Conservation (phyloP, 305 asterid species). For the Fraxinus nigra region DNA sequence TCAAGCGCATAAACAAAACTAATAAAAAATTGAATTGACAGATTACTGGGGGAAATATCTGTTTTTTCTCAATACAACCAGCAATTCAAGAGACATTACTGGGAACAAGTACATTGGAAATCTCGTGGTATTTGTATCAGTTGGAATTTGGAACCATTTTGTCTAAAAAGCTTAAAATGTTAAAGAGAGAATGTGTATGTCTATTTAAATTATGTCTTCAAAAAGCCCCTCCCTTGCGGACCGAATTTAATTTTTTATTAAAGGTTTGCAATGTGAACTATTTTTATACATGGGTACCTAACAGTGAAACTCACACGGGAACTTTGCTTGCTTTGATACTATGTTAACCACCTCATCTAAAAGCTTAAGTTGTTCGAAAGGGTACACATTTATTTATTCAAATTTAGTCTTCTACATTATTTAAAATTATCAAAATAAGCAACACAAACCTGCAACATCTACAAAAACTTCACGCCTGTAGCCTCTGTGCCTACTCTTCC, state of each 20-base stretch:
- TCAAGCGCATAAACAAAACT: neutral
- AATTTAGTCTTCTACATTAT: neutral
- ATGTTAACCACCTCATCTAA: neutral
- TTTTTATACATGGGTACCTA: neutral
- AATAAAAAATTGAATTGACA: neutral
- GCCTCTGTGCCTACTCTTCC: conserved; percentile 56
- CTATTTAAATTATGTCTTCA: neutral
- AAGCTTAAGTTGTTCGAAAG: neutral
- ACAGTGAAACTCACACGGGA: neutral
- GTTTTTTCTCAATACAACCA: neutral
- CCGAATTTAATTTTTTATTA: neutral
- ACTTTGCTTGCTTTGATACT: neutral
- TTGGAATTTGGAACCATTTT: neutral
- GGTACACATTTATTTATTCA: neutral
- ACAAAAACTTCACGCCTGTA: conserved; percentile 65
- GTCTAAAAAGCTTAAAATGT: neutral
- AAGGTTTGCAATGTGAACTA: neutral
- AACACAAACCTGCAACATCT: conserved; percentile 82
- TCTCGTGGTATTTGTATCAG: neutral
- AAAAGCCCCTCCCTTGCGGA: neutral
- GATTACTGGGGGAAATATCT: neutral
- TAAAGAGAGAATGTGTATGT: neutral
- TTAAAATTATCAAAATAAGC: neutral
- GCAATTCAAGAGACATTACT: neutral
- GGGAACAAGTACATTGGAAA: neutral